phyloP scores from a whole-genome alignment of 176 grass and related monocot species.

The Pharus latifolius region DNA sequence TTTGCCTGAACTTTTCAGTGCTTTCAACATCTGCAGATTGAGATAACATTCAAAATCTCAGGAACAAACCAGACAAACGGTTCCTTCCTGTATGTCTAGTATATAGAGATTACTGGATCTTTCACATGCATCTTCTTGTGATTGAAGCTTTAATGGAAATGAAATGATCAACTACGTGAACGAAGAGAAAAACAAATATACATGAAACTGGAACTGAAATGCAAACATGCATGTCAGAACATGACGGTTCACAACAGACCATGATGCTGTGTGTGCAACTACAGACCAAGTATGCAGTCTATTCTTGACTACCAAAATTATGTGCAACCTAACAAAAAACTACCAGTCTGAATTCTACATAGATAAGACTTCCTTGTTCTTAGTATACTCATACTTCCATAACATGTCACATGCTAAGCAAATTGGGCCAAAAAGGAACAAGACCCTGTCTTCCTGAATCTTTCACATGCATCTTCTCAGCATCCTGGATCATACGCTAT shows the following conservation, averaged over 20 bases:
- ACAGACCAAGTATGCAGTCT: background rate
- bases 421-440: background rate
- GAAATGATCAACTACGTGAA: background rate
- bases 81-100: background rate
- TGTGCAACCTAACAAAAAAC: too few species aligned
- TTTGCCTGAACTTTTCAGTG: slow-evolving; percentile 64
- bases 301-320: background rate
- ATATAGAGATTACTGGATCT: background rate
- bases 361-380: background rate
- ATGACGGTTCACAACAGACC: background rate
- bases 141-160: background rate
- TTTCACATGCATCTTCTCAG: background rate
- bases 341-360: background rate
- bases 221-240: background rate
- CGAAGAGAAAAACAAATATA: background rate
- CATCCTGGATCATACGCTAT: background rate
- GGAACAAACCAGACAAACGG: background rate
- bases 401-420: background rate
- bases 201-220: background rate
- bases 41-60: slow-evolving; percentile 10
- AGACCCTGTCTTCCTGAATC: too few species aligned
- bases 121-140: background rate
- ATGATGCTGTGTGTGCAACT: background rate
- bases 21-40: slow-evolving; percentile 54
- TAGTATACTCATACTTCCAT: background rate